Percentiles rank a stretch among this genome's conserved stretches.
These are phyloP conservation scores for Pythium aquatile DNA, from an alignment of 352 stramenopile genomes.

Conservation along the genomic window DNA sequence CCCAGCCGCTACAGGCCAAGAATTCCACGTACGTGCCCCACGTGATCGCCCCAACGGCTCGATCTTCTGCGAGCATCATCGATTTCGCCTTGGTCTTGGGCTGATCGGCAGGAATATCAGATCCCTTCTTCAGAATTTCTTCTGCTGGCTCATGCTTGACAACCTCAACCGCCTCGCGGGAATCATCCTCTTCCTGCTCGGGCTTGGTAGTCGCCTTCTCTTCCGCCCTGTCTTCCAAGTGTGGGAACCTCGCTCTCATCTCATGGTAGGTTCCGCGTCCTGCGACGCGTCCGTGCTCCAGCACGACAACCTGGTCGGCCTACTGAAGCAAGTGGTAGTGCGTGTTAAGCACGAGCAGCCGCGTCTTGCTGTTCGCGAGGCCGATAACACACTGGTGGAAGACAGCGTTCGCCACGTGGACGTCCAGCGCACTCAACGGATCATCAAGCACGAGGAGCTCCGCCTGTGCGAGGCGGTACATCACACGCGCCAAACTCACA, in stretches of 20 bases:
- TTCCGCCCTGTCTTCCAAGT: constrained; percentile 23
- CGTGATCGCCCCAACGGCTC: constrained; percentile 18
- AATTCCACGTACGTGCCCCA: constrained; percentile 24
- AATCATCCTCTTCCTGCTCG: background rate
- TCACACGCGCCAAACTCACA: constrained; percentile 79
- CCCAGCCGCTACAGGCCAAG: constrained; percentile 14
- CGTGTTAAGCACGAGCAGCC: constrained; percentile 92
- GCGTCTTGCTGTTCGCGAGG: constrained; percentile 59
- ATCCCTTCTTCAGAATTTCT: background rate
- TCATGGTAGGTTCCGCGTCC: constrained; percentile 78
- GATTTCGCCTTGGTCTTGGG: constrained; percentile 1
- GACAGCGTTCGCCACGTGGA: constrained; percentile 92
- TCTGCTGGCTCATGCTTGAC: background rate
- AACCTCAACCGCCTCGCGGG: background rate
- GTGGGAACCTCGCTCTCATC: constrained; percentile 41
- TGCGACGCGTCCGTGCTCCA: constrained; percentile 73
- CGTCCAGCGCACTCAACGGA: constrained; percentile 92
- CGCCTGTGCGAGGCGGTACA: constrained; percentile 77
- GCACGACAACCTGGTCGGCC: constrained; percentile 52
- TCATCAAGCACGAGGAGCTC: constrained; percentile 96
- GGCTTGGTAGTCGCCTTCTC: constrained; percentile 4
- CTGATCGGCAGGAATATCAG: background rate
- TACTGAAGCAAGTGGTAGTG: constrained; percentile 87
- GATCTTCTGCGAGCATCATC: constrained; percentile 29
- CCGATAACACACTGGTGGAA: constrained; percentile 87